Percentiles rank a stretch among this genome's conserved stretches.
These are phyloP conservation scores for Backusella macrospora DNA, from an alignment of 192 early-diverging fungal species.

Conservation along the genomic window DNA sequence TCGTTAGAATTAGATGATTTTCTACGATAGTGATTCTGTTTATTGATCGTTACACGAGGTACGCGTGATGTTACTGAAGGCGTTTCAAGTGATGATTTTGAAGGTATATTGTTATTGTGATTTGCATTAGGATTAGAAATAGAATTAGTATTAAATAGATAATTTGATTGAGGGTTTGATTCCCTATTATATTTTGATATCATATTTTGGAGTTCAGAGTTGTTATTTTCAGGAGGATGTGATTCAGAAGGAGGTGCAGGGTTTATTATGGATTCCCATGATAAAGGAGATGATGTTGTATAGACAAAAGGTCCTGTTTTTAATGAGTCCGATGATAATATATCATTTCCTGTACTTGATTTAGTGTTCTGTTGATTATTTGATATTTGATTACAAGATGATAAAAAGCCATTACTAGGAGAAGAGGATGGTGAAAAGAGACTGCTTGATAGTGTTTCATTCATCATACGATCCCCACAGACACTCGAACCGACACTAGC, in stretches of 20 bases:
- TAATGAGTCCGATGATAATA: not conserved
- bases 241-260: not conserved
- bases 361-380: not conserved
- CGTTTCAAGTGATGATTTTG: constrained; percentile 7
- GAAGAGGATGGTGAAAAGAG: constrained; percentile 13
- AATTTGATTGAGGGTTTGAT: not conserved
- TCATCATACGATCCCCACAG: not conserved
- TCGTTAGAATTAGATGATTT: constrained; percentile 22
- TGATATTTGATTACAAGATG: constrained; percentile 1
- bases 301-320: not conserved
- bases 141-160: constrained; percentile 13
- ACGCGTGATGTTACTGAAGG: not conserved
- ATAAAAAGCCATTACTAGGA: not conserved
- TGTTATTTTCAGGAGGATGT: not conserved
- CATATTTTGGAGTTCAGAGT: constrained; percentile 14
- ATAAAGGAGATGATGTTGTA: not conserved
- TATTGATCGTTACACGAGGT: constrained; percentile 10
- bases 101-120: not conserved
- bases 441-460: not conserved
- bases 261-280: constrained; percentile 6
- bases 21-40: constrained; percentile 19
- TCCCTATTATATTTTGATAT: constrained; percentile 20
- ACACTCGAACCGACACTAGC: constrained; percentile 19
- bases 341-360: not conserved
- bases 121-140: constrained; percentile 8